A percentile compares a stretch with the other conserved stretches of the same genome.
Evolutionary conservation across 768 basidiomycete species (phyloP).

Genomic region (Sporobolomyces roseus): DNA sequence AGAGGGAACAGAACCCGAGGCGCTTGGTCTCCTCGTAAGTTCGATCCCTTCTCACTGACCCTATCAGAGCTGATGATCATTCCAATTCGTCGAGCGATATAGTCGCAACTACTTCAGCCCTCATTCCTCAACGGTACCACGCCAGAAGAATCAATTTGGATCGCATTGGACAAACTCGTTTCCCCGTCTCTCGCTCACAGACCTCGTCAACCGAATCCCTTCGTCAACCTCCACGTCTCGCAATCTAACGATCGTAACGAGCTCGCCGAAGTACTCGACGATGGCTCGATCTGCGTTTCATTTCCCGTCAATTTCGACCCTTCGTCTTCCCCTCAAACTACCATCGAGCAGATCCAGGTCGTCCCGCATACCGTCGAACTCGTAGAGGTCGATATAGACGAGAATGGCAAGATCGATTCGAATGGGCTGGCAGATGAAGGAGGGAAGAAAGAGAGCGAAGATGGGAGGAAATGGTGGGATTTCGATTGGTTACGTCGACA

Average conservation of each 20-base stretch:
- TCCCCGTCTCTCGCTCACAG: background rate
- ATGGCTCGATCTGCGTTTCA: constrained; percentile 20
- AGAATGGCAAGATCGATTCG: no score
- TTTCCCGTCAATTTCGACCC: background rate
- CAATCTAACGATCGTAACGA: background rate
- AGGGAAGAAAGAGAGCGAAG: background rate
- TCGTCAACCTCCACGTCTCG: background rate
- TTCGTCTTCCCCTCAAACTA: background rate
- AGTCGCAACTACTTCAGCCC: constrained; percentile 7
- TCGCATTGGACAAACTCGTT: constrained; percentile 1
- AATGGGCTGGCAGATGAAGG: background rate
- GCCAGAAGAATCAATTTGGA: background rate
- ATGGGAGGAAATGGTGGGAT: constrained; percentile 17
- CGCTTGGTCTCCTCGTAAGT: background rate
- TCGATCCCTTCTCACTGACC: background rate
- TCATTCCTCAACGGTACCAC: constrained; percentile 10
- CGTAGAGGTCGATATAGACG: background rate
- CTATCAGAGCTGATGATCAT: background rate
- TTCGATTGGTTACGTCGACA: background rate
- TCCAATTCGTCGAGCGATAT: background rate
- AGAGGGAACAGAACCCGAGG: background rate
- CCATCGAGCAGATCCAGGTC: background rate
- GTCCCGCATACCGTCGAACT: constrained; percentile 6
- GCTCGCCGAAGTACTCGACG: background rate
- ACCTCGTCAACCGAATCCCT: background rate